A percentile compares a stretch with the other conserved stretches of the same genome.
Conservation (phyloP, 768 basidiomycete species). For the Amanita jacksonii region DNA sequence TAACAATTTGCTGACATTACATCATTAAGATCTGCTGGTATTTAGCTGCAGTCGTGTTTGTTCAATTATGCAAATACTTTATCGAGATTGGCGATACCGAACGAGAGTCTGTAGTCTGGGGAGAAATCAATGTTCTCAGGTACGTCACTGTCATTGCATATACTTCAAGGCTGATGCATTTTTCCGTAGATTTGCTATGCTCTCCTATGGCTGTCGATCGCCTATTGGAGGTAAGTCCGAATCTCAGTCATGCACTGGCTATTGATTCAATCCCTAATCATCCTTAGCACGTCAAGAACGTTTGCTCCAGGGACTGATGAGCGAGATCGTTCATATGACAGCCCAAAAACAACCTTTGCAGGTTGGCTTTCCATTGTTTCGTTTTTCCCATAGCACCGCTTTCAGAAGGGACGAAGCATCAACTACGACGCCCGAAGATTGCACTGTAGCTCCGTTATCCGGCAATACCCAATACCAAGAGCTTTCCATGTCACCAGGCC, state of each 20-base stretch:
- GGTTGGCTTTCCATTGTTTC: constrained; percentile 73
- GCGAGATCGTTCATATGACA: constrained; percentile 77
- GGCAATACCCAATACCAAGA: constrained; percentile 26
- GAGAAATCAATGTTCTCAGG: constrained; percentile 80
- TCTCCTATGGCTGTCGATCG: constrained; percentile 69
- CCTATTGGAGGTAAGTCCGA: constrained; percentile 67
- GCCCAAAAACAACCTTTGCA: constrained; percentile 72
- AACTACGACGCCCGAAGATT: constrained; percentile 20
- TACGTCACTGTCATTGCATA: constrained; percentile 19
- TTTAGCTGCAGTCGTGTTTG: constrained; percentile 78
- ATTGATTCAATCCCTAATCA: constrained; percentile 3
- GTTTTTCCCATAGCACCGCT: constrained; percentile 62
- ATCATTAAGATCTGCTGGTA: constrained; percentile 81
- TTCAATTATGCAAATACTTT: constrained; percentile 79
- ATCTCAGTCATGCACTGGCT: constrained; percentile 5
- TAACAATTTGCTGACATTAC: constrained; percentile 8
- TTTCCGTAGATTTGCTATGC: constrained; percentile 62
- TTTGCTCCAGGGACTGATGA: constrained; percentile 74
- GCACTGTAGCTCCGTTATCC: constrained; percentile 27
- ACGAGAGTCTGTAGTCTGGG: constrained; percentile 74
- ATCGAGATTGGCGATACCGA: constrained; percentile 73
- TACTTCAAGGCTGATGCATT: constrained; percentile 4
- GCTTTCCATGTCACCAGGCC: background rate
- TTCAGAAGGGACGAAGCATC: constrained; percentile 41
- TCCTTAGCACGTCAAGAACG: constrained; percentile 69